Evolutionary conservation across 2,329 filamentous ascomycete genomes (phyloP), one percentile per base, ranked within the genome.

Genomic region (Calonectria fujianensis): DNA sequence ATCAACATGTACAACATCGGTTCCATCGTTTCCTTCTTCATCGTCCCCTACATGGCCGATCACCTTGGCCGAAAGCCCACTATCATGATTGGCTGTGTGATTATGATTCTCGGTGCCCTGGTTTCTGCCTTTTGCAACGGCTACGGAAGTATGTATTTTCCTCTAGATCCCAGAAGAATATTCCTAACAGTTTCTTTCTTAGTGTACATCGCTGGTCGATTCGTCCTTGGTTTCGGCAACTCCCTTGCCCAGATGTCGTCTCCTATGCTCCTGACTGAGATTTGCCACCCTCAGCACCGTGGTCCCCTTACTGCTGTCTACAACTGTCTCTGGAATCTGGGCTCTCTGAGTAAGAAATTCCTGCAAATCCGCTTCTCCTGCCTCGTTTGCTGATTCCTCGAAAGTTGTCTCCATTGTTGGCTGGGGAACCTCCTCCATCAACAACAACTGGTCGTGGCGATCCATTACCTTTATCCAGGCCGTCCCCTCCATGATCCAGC

Each of bases 271-370:
- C 87, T 94, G 14, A 91, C 91, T 5, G 93, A 94, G 85, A 89
- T 94, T 74, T 91, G 90, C 84, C 92, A 94, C 80, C 92, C 92
- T 31, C 92, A 94, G 80, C 92, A 94, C 81, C 90, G 92, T 81
- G 92, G 89, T 37, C 90, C 89, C 35, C 88, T 94, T 63, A 94
- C 92, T 1, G 88, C 92, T 18, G 88, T 94, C 73, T 94, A 94
- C 85, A 94, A 94, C 83, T 93, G 91, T 78, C 84, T 93, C 68
- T 94, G 92, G 92, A 93, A 93, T 82, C 83, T 92, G 70, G 91
- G 91, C 48, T 86, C 87, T 18, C 82, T 88, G n/a, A 77, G 82
- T 84, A 77, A 79, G 81, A 39, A 27, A n/a, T 37, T 31, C 10
- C 31, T 20, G 31, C 16, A 27, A 16, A 35, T n/a, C 18, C 1